Conservation (phyloP, 2,329 filamentous ascomycete genomes). For the Penicillium sp. region DNA sequence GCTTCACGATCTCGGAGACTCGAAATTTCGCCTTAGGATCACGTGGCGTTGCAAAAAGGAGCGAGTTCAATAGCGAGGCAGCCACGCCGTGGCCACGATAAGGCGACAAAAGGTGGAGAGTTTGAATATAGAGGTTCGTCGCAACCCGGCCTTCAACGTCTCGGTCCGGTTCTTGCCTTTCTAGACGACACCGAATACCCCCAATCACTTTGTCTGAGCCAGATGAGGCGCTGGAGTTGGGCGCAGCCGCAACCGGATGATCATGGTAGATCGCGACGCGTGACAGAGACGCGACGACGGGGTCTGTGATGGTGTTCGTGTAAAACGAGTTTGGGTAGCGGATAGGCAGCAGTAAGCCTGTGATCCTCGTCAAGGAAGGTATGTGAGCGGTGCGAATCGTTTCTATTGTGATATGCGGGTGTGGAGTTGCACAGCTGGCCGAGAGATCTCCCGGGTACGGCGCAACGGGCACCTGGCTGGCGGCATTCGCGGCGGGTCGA, state of each 20-base stretch:
- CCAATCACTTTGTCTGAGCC: conserved; percentile 50
- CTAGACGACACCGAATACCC: conserved; percentile 52
- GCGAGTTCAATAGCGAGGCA: conserved; percentile 53
- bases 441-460: conserved; percentile 35
- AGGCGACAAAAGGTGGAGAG: conserved; percentile 60
- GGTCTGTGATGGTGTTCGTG: conserved; percentile 59
- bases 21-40: conserved; percentile 14
- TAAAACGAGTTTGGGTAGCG: conserved; percentile 64
- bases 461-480: conserved; percentile 29
- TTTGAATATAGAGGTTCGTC: conserved; percentile 62
- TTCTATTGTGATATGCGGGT: conserved; percentile 56
- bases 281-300: conserved; percentile 55
- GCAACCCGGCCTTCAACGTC: conserved; percentile 21
- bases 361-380: conserved; percentile 59
- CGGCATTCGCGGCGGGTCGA: conserved; percentile 24
- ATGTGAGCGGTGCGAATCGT: conserved; percentile 57
- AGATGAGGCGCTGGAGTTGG: conserved; percentile 22
- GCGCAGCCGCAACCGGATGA: conserved; percentile 37
- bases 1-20: conserved; percentile 44
- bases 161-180: conserved; percentile 28
- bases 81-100: conserved; percentile 62
- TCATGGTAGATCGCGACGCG: conserved; percentile 62
- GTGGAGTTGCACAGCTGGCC: conserved; percentile 36
- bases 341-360: conserved; percentile 61
- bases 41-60: conserved; percentile 34